Conservation (phyloP, 2,329 filamentous ascomycete species). For the Venturia nashicola region DNA sequence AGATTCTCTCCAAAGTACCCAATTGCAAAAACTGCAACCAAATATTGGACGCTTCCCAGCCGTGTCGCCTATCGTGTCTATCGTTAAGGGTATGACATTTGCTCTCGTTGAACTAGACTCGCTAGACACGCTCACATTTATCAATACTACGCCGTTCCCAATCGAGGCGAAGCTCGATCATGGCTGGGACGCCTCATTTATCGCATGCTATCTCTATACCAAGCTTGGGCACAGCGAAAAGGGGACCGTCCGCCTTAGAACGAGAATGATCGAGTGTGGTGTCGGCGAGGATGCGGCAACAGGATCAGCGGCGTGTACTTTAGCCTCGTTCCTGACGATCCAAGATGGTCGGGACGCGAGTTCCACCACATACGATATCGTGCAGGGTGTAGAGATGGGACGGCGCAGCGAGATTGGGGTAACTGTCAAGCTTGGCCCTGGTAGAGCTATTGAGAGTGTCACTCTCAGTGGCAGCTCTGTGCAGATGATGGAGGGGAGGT, state of each 20-base stretch:
- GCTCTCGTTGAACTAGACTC: slow-evolving; percentile 49
- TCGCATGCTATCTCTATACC: slow-evolving; percentile 49
- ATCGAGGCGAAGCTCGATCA: slow-evolving; percentile 24
- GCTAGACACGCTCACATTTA: slow-evolving; percentile 43
- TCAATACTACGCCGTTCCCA: slow-evolving; percentile 22
- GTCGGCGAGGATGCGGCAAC: slow-evolving; percentile 36
- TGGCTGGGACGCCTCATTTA: slow-evolving; percentile 42
- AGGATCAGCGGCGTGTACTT: slow-evolving; percentile 36
- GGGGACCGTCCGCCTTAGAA: slow-evolving; percentile 31
- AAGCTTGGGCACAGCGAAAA: slow-evolving; percentile 20
- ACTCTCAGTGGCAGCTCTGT: slow-evolving; percentile 32
- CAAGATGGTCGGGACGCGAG: slow-evolving; percentile 22
- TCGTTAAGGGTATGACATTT: slow-evolving; percentile 66
- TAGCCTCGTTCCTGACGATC: slow-evolving; percentile 33
- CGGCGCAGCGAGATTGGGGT: slow-evolving; percentile 37
- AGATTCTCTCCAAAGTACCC: slow-evolving; percentile 18
- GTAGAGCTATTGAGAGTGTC: slow-evolving; percentile 26
- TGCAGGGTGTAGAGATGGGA: slow-evolving; percentile 41
- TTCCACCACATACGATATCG: slow-evolving; percentile 27
- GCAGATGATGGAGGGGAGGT: slow-evolving; percentile 28
- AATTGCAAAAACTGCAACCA: slow-evolving; percentile 25
- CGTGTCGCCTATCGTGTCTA: slow-evolving; percentile 27
- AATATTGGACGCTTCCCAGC: slow-evolving; percentile 15
- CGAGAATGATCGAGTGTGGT: slow-evolving; percentile 43
- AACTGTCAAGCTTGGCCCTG: slow-evolving; percentile 28